Evolutionary conservation across 2,329 filamentous ascomycete genomes (phyloP).

Genomic region (Seiridium cupressi): DNA sequence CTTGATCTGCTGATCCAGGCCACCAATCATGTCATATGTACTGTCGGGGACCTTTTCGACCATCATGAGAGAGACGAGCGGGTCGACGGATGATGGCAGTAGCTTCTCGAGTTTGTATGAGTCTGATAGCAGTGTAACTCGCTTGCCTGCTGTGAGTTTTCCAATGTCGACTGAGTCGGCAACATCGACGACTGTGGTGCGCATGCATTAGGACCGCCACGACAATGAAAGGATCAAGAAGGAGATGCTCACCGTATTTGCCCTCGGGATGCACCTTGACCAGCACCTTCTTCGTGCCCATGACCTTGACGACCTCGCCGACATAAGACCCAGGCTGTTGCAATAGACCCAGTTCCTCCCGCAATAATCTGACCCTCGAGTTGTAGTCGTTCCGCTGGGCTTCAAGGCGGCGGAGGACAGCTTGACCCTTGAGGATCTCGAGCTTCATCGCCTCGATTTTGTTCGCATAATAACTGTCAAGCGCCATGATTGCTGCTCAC

Average conservation of each 20-base stretch:
- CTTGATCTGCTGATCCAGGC: slow-evolving; percentile 98
- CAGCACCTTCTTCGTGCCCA: slow-evolving; percentile 98
- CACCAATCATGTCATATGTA: slow-evolving; percentile 99
- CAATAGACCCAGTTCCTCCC: slow-evolving; percentile 91
- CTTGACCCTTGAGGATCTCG: slow-evolving; percentile 98
- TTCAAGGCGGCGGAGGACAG: slow-evolving; percentile 89
- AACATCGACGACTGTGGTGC: slow-evolving; percentile 79
- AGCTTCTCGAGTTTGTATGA: slow-evolving; percentile 99
- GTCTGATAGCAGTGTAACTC: slow-evolving; percentile 93
- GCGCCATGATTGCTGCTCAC: slow-evolving; percentile 72
- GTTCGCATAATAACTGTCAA: slow-evolving; percentile 99
- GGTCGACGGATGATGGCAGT: slow-evolving; percentile 95
- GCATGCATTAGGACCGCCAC: slow-evolving; percentile 18
- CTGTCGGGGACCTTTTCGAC: slow-evolving; percentile 99
- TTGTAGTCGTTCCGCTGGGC: slow-evolving; percentile 99
- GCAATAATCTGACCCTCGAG: slow-evolving; percentile 88
- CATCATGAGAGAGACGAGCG: slow-evolving; percentile 99
- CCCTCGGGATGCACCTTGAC: slow-evolving; percentile 99
- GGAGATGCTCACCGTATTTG: slow-evolving; percentile 80
- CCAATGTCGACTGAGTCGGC: slow-evolving; percentile 89
- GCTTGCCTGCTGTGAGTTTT: slow-evolving; percentile 96
- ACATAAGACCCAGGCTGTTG: slow-evolving; percentile 98
- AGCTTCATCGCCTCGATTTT: slow-evolving; percentile 99
- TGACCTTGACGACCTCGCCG: slow-evolving; percentile 99
- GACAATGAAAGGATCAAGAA: neutral